phyloP scores from a whole-genome alignment of 495 filamentous ascomycete species.

The Penicillium crystallinum region DNA sequence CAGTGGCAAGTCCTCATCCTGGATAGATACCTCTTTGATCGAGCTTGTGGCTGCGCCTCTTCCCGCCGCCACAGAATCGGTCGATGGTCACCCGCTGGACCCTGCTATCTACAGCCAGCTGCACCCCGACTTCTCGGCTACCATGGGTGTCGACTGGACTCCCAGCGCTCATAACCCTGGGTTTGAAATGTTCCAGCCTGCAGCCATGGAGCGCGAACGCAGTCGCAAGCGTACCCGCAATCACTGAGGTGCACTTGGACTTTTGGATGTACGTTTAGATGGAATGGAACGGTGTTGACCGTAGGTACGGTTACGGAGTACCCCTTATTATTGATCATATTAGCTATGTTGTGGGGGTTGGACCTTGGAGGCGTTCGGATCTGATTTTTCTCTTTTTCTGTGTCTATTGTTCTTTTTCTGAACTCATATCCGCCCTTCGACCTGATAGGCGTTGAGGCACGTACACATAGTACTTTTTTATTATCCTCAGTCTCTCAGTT shows the following conservation, averaged over 20 bases:
- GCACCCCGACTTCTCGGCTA: conserved; percentile 39
- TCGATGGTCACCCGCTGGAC: conserved; percentile 30
- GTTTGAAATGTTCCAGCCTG: conserved; percentile 20
- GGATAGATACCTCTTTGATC: conserved; percentile 36
- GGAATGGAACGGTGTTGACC: conserved; percentile 2
- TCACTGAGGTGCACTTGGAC: conserved; percentile 9
- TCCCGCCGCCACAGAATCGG: conserved; percentile 17
- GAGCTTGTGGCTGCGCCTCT: conserved; percentile 32
- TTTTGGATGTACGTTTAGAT: conserved; percentile 5
- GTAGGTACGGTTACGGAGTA: not conserved
- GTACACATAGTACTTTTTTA: not conserved
- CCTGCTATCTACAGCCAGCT: conserved; percentile 33
- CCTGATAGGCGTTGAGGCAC: not conserved
- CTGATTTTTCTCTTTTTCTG: not conserved
- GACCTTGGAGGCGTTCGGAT: not conserved
- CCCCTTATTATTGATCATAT: conserved; percentile 2
- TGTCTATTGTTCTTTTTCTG: not conserved
- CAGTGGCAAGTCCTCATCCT: conserved; percentile 27
- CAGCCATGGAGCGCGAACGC: conserved; percentile 24
- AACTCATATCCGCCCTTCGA: not conserved
- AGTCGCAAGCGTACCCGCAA: conserved; percentile 25
- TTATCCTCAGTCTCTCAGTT: not conserved
- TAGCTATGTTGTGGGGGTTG: not conserved
- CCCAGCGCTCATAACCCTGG: conserved; percentile 13
- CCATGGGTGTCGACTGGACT: conserved; percentile 34